A percentile compares a stretch with the other conserved stretches of the same genome.
Conservation (phyloP, 306 rosid species). For the Vicia villosa region DNA sequence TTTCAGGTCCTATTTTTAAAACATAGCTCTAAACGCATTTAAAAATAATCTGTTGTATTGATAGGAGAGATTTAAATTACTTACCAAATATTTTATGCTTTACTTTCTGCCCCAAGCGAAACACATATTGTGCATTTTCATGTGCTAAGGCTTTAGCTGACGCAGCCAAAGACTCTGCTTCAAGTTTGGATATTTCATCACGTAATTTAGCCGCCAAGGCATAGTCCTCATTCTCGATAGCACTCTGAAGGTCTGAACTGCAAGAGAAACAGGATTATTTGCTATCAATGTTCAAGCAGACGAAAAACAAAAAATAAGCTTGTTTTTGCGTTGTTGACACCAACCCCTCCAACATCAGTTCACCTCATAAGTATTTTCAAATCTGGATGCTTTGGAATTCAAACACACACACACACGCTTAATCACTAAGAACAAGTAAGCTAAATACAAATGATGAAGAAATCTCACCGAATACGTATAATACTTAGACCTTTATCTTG, state of each 20-base stretch:
- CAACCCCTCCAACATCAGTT: background rate
- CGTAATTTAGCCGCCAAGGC: conserved; percentile 77
- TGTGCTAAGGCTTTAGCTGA: conserved; percentile 82
- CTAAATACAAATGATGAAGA: conserved; percentile 23
- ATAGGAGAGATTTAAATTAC: conserved; percentile 22
- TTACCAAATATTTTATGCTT: conserved; percentile 72
- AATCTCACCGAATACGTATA: conserved; percentile 68
- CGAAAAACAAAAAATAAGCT: background rate
- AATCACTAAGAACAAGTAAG: conserved; percentile 34
- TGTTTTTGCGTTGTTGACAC: background rate
- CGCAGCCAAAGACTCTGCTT: conserved; percentile 81
- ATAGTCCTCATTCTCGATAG: conserved; percentile 75
- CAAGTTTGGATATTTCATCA: conserved; percentile 72
- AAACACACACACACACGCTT: background rate
- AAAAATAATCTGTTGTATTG: conserved; percentile 23
- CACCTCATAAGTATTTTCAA: background rate
- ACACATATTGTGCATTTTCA: conserved; percentile 76
- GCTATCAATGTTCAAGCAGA: conserved; percentile 12
- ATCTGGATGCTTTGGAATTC: background rate
- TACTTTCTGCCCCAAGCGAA: conserved; percentile 92
- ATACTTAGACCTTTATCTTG: conserved; percentile 81
- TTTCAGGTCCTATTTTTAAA: too few species aligned
- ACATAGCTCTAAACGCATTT: background rate
- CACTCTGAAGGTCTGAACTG: conserved; percentile 83
- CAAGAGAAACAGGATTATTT: conserved; percentile 35